Evolutionary conservation across 495 filamentous ascomycete species (phyloP), one percentile per base, ranked within the genome.

Genomic region (Penicillium daleae): DNA sequence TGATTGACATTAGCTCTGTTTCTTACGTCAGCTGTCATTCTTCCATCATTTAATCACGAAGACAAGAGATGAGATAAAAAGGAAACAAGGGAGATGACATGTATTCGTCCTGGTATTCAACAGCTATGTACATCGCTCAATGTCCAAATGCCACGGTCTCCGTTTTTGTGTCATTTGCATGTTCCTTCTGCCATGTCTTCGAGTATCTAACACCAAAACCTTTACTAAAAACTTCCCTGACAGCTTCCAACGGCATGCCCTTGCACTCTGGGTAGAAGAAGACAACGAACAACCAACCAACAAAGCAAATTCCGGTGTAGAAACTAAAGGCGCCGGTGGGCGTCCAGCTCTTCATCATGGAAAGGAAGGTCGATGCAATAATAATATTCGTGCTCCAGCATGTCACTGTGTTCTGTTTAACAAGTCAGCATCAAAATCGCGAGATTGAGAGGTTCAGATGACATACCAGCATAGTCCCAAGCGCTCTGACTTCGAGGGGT

Each of bases 381-480:
- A 84, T 83, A 39, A 84, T 75, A 59, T 85, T 83, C 53, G 71
- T 75, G 31, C 76, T 78, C 80, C 80, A 83, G 72, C 78, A 81
- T 3, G 77, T 78, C 31, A 78, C 74, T 6, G 80, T 83, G 17
- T 80, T 70, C 65, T 67, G 15, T 12, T n/a, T 19, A n/a, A 29
- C 9, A 19, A 6, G 26, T 60, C 15, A 54, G 39, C 9, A 31
- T 12, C 22, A 19, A 26, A 2, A 3, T 13, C 26, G 22, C 6
- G 1, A 22, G 0, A 40, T 10, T 32, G 17, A 21, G 4, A 31
- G n/a, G 15, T 9, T 26, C 13, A 13, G 1, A 44, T 0, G 42
- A 62, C 65, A 21, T 55, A 64, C 65, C 68, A 82, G 61, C 82
- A 85, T 83, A 3, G 80, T 84, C 8, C 80, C 79, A 21, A 80